Evolutionary conservation across 2,329 filamentous ascomycete species (phyloP), one percentile per base, ranked within the genome.

Genomic region (Didymosphaeria variabile): DNA sequence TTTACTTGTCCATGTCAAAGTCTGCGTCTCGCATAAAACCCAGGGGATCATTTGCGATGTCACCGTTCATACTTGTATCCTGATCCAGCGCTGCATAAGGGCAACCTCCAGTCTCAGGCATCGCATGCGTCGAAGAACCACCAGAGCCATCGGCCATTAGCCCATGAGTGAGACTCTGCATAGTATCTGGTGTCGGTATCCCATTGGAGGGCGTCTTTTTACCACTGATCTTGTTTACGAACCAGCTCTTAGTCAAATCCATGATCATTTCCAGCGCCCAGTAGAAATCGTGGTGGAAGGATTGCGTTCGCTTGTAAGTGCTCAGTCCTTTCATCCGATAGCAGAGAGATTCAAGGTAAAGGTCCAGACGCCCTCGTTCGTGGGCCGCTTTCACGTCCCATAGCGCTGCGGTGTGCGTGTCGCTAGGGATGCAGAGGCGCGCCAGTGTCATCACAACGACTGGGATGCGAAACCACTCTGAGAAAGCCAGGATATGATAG

Each of bases 341-440:
- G 60, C 72, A 76, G 1, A 77, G 54, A 6, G 72, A 72, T 53
- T 77, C 75, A 4, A 77, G 67, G 38, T 70, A 75, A 2, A 76
- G 60, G 42, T 77, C 74, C 4, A 77, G 65, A 2, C 70, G 69
- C 8, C 73, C 66, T 15, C 73, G 64, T 10, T 74, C 71, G 45
- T 76, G 73, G 3, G 74, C 75, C 12, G 71, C 63, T 57, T 72
- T 72, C 5, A 69, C 61, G 45, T 77, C 73, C 74, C 75, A 77
- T 19, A 73, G 70, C 1, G 63, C 63, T 2, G 67, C 61, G 9
- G 49, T 19, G 40, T 74, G 67, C 5, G 67, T 53, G 38, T 69
- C 68, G 29, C 53, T 70, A 1, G 74, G 68, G 10, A 76, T 74
- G 44, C 73, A 76, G 8, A 76, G 57, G n/a, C 63, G 64, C 2